Conservation (phyloP, 345 rosid species). For the Boechera divaricarpa region DNA sequence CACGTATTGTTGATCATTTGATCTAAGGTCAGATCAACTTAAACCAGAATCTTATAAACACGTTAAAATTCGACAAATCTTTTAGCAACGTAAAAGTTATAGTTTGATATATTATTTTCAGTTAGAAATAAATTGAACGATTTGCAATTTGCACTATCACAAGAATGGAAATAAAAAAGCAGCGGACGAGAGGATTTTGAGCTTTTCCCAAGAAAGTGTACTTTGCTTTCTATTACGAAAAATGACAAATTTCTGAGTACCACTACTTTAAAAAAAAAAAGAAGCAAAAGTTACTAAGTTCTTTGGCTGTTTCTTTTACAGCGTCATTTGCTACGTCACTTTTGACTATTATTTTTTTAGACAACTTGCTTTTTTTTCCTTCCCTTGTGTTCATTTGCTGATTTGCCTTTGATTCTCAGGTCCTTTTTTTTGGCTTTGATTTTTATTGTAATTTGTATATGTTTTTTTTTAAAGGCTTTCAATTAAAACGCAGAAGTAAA, state of each 20-base stretch:
- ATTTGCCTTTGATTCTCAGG: background rate
- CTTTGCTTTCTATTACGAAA: background rate
- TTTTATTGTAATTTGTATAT: background rate
- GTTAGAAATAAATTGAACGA: background rate
- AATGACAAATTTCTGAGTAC: conserved; percentile 26
- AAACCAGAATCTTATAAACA: background rate
- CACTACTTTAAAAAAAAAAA: background rate
- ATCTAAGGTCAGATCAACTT: background rate
- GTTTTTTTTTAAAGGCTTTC: background rate
- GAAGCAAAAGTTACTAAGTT: background rate
- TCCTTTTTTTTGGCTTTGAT: background rate
- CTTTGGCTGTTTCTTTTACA: conserved; percentile 30
- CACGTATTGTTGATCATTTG: background rate
- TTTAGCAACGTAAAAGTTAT: background rate
- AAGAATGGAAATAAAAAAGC: conserved; percentile 13
- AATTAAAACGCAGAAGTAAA: too few relatives aligned
- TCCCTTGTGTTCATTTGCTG: background rate
- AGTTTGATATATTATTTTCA: background rate
- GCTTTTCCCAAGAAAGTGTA: background rate
- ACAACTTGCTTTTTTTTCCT: background rate
- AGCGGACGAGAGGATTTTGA: conserved; percentile 26
- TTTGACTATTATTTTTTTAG: background rate
- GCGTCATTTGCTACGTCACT: conserved; percentile 37
- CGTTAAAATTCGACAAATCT: background rate
- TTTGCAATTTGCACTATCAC: background rate